Evolutionary conservation across 2,329 filamentous ascomycete species (phyloP).

Genomic region (Cercospora sp.): DNA sequence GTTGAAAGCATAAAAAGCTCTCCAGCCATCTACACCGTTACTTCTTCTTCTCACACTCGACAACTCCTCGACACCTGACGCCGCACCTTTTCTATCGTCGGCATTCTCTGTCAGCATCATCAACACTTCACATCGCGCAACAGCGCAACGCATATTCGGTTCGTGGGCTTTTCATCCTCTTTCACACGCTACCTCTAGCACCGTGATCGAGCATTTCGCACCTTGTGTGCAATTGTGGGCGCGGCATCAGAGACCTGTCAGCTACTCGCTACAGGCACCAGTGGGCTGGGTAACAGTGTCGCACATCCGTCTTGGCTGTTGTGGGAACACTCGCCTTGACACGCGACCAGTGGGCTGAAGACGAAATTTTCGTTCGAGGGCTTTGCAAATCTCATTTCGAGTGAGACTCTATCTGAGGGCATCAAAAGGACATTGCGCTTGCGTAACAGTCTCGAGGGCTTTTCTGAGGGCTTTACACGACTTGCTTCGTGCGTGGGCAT

Average conservation of each 20-base stretch:
- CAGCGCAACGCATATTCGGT: slow-evolving; percentile 23
- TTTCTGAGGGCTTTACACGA: slow-evolving; percentile 39
- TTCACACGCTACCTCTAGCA: slow-evolving; percentile 29
- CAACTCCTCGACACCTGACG: background rate
- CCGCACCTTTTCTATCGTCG: slow-evolving; percentile 4
- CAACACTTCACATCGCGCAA: slow-evolving; percentile 2
- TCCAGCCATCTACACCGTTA: slow-evolving; percentile 6
- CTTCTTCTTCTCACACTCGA: background rate
- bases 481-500: slow-evolving; percentile 38
- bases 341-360: slow-evolving; percentile 46
- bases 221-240: slow-evolving; percentile 29
- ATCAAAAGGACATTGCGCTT: slow-evolving; percentile 30
- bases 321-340: slow-evolving; percentile 56
- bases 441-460: slow-evolving; percentile 35
- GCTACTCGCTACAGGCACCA: slow-evolving; percentile 26
- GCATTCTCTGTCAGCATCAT: slow-evolving; percentile 15
- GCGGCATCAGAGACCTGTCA: slow-evolving; percentile 26
- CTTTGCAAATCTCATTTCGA: slow-evolving; percentile 32
- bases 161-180: slow-evolving; percentile 33
- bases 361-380: slow-evolving; percentile 43
- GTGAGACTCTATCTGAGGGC: slow-evolving; percentile 38
- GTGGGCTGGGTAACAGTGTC: slow-evolving; percentile 32
- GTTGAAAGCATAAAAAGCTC: slow-evolving; percentile 5
- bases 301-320: slow-evolving; percentile 46
- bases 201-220: slow-evolving; percentile 31